Base-by-base conservation (phyloP, 2,329 filamentous ascomycete genomes). In the Coccinonectria pachysandricola region DNA sequence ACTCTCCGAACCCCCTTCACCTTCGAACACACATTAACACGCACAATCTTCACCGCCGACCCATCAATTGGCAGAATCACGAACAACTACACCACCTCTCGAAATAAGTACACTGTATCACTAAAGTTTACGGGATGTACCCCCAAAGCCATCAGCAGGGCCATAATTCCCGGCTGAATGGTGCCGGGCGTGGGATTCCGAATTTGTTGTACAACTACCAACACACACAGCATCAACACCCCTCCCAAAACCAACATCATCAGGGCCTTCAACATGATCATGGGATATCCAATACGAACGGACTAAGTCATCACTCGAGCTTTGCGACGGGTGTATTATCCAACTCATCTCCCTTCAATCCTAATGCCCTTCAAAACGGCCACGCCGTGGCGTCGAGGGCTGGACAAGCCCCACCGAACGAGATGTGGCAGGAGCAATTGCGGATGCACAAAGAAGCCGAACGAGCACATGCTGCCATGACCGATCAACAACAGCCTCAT, bases 351-450 rank as follows among this genome's bases (percentile, higher is more conserved):
- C 65, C 71, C 7, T 78, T 75, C 44, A 66, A 64, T 10, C 55
- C 64, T 7, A 63, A 52, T 37, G 60, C 53, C 32, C 53, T 76
- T 16, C 68, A 72, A 28, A 77, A 76, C 44, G 72, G 72, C 18
- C 69, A 74, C 29, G 47, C 58, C 6, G 50, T 56, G 10, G 59
- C 57, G 24, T 53, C 63, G 11, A 58, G 71, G 25, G 60, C 56
- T 16, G 61, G 59, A 4, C 70, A 71, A 37, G 54, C 56, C 14
- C 68, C 68, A 29, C 65, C 61, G 29, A 75, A 59, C 37, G 74
- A 78, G 42, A 81, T 93, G 54, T 96, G 87, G 87, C 76, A 79
- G 38, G 79, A 91, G 49, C 91, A 98, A 58, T 58, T 94, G 39
- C 76, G 81, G 36, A 61, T 87, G 46, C 79, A 78, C 37, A 82